Conservation (phyloP, 768 basidiomycete genomes). For the Strobilomyces dryophilus region DNA sequence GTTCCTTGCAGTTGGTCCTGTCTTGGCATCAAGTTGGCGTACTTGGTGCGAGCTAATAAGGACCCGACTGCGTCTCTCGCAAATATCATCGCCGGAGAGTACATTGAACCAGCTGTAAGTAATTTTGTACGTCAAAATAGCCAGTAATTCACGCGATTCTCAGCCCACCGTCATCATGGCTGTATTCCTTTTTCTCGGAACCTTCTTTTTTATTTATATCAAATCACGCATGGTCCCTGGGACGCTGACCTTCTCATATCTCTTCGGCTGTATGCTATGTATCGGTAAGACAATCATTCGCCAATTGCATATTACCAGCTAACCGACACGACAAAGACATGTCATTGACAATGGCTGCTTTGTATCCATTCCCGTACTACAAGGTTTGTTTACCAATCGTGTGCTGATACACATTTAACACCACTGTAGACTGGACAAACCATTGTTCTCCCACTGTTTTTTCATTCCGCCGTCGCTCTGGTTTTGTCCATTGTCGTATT, state of each 20-base stretch:
- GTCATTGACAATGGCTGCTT: constrained; percentile 48
- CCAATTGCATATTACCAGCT: neutral
- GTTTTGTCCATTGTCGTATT: constrained; percentile 52
- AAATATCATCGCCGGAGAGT: constrained; percentile 47
- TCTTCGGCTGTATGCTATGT: constrained; percentile 57
- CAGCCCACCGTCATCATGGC: constrained; percentile 58
- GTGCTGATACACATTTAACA: neutral
- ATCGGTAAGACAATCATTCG: constrained; percentile 37
- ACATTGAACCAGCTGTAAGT: constrained; percentile 48
- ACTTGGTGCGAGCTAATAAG: constrained; percentile 46
- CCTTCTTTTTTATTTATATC: constrained; percentile 52
- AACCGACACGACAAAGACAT: constrained; percentile 42
- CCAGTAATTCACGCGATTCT: neutral
- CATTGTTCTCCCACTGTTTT: constrained; percentile 53
- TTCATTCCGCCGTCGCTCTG: constrained; percentile 58
- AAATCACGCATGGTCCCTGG: constrained; percentile 60
- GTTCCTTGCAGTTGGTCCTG: constrained; percentile 53
- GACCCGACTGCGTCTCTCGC: constrained; percentile 35
- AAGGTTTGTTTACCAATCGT: constrained; percentile 26
- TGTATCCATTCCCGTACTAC: constrained; percentile 69
- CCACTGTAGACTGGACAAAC: constrained; percentile 41
- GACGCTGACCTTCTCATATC: constrained; percentile 51
- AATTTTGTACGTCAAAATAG: neutral
- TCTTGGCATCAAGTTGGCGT: constrained; percentile 60
- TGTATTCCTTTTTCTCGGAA: constrained; percentile 62